These are phyloP conservation scores for Colletotrichum lentis DNA, from an alignment of 2,329 filamentous ascomycete genomes.

Conservation along the genomic window DNA sequence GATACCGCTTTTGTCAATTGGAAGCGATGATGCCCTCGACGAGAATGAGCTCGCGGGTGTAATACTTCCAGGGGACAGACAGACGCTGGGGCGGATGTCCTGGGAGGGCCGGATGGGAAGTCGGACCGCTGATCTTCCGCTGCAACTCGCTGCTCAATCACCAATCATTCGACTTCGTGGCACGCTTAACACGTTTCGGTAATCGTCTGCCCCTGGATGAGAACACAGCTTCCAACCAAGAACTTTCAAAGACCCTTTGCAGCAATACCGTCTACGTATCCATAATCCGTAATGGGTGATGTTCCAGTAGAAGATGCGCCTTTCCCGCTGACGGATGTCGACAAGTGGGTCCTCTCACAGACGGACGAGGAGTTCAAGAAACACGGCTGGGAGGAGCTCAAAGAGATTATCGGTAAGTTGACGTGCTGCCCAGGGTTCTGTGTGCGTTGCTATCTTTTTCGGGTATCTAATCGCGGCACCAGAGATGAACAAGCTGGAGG, in stretches of 20 bases:
- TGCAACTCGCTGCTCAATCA: conserved; percentile 19
- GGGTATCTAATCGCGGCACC: conserved; percentile 11
- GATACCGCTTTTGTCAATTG: neutral
- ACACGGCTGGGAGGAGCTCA: conserved; percentile 78
- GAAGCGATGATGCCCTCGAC: neutral
- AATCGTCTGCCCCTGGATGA: neutral
- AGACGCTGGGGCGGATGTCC: neutral
- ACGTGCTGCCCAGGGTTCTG: conserved; percentile 7
- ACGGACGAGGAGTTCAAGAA: conserved; percentile 75
- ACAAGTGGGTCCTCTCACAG: conserved; percentile 66
- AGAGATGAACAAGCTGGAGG: conserved; percentile 70
- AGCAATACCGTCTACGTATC: neutral
- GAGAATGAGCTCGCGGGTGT: neutral
- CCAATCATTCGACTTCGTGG: conserved; percentile 9
- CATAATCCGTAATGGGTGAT: conserved; percentile 51
- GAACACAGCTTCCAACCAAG: neutral
- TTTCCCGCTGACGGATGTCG: conserved; percentile 67
- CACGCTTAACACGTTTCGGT: neutral
- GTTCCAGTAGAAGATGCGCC: conserved; percentile 53
- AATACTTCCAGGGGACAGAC: neutral
- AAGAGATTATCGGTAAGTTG: conserved; percentile 67
- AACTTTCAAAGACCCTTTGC: neutral
- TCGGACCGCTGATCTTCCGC: conserved; percentile 37
- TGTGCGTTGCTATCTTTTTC: neutral
- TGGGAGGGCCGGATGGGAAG: neutral